Base-by-base conservation (phyloP, 2,329 filamentous ascomycete species). In the Coniochaeta sp. region DNA sequence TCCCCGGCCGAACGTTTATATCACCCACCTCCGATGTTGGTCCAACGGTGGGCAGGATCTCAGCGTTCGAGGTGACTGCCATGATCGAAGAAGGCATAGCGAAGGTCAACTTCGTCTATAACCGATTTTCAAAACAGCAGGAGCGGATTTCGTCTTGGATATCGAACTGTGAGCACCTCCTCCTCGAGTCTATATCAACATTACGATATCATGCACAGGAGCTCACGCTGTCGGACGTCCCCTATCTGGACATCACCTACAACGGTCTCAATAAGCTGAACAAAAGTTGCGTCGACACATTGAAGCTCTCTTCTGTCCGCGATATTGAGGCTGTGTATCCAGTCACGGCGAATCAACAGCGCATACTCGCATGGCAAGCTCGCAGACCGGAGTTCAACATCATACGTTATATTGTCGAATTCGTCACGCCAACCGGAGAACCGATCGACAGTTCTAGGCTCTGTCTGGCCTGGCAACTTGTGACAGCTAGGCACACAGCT, bases 321-420 rank as follows among this genome's bases (percentile, higher is more conserved):
- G 79, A 81, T 24, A 74, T 83, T 11, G 79, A 82, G 61, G 77
- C 76, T 8, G 73, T 82, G 31, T 77, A 77, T 40, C 80, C 81
- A 0, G 76, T 77, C 24, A 80, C 77, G 1, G 71, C 76, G 0
- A 70, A 75, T 2, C 80, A 83, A 66, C 78, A 83, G 60, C 77
- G 76, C 61, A 76, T 82, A 11, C 70, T 83, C 40, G 72, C 80
- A 58, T 75, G 76, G 28, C 78, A 82, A 63, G 72, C 73, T 0
- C 71, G 73, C 28, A 67, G 74, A 11, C 68, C 73, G 0, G 76
- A 77, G 1, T 73, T 71, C 1, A 80, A 77, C 58, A 74, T 79
- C 34, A 70, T 75, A 5, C 76, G 80, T 44, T 73, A 73, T 19
- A 76, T 80, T n/a, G 82, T 79, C 63, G 78, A 82, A 62, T 71